phyloP scores from a whole-genome alignment of 1,284 basidiomycete species.

The Heterobasidion occidentale region DNA sequence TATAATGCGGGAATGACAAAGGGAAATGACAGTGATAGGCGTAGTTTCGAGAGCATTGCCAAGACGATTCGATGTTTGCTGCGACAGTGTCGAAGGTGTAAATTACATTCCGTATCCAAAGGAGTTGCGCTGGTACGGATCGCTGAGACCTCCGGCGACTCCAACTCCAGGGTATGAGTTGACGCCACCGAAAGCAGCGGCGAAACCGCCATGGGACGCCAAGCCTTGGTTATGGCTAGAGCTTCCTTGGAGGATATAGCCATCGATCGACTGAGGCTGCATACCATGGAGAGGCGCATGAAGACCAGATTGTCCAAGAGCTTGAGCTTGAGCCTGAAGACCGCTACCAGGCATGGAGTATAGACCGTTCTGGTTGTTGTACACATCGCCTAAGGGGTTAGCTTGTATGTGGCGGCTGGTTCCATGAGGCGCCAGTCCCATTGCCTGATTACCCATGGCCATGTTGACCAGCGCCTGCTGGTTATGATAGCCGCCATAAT shows the following conservation, averaged over 20 bases:
- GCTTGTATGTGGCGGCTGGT: constrained; percentile 47
- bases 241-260: constrained; percentile 68
- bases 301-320: constrained; percentile 27
- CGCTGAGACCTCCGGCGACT: constrained; percentile 46
- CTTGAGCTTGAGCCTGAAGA: constrained; percentile 37
- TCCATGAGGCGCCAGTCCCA: constrained; percentile 29
- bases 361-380: constrained; percentile 51
- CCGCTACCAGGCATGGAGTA: constrained; percentile 43
- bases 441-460: constrained; percentile 46
- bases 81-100: constrained; percentile 1
- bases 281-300: constrained; percentile 49
- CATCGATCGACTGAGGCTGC: constrained; percentile 65
- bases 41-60: background rate
- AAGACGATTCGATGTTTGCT: constrained; percentile 11
- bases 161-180: constrained; percentile 34
- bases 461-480: constrained; percentile 58
- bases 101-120: constrained; percentile 76
- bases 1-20: constrained; percentile 8
- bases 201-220: constrained; percentile 50
- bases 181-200: constrained; percentile 44
- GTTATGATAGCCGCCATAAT: constrained; percentile 51
- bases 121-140: constrained; percentile 65
- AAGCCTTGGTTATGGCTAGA: constrained; percentile 54
- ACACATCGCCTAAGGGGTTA: constrained; percentile 60
- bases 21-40: background rate